Conservation (phyloP, 495 filamentous ascomycete genomes). For the Penicillium taxi region DNA sequence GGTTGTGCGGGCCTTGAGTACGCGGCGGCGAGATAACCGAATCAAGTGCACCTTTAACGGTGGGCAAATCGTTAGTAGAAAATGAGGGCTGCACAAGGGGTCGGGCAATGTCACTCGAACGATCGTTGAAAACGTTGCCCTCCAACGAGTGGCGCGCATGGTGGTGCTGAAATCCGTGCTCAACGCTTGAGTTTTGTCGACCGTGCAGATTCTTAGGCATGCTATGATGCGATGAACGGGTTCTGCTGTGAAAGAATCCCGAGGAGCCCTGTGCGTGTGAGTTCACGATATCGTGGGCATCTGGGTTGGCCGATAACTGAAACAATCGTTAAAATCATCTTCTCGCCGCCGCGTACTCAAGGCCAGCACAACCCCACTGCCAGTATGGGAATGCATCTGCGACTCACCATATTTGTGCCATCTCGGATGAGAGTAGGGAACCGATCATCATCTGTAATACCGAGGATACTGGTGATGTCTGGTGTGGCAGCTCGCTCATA, state of each 20-base stretch:
- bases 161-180: slow-evolving; percentile 20
- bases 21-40: slow-evolving; percentile 50
- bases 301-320: slow-evolving; percentile 73
- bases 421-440: slow-evolving; percentile 76
- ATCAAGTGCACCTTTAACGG: slow-evolving; percentile 55
- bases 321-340: slow-evolving; percentile 15
- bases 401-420: slow-evolving; percentile 60
- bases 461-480: slow-evolving; percentile 58
- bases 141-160: slow-evolving; percentile 49
- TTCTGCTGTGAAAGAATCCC: slow-evolving; percentile 61
- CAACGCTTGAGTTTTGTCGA: slow-evolving; percentile 25
- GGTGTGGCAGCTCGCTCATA: too few relatives aligned
- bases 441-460: slow-evolving; percentile 70
- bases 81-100: slow-evolving; percentile 68
- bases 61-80: slow-evolving; percentile 86
- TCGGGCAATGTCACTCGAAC: slow-evolving; percentile 23
- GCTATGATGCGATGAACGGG: slow-evolving; percentile 72
- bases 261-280: slow-evolving; percentile 61
- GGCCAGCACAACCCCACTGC: slow-evolving; percentile 79
- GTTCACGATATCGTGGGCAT: slow-evolving; percentile 72
- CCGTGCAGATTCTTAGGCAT: slow-evolving; percentile 57
- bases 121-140: slow-evolving; percentile 34
- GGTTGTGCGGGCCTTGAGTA: slow-evolving; percentile 67
- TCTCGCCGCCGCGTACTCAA: slow-evolving; percentile 45
- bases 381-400: slow-evolving; percentile 21